Base-by-base conservation (phyloP, 495 filamentous ascomycete genomes). In the Haplographium delicatum region DNA sequence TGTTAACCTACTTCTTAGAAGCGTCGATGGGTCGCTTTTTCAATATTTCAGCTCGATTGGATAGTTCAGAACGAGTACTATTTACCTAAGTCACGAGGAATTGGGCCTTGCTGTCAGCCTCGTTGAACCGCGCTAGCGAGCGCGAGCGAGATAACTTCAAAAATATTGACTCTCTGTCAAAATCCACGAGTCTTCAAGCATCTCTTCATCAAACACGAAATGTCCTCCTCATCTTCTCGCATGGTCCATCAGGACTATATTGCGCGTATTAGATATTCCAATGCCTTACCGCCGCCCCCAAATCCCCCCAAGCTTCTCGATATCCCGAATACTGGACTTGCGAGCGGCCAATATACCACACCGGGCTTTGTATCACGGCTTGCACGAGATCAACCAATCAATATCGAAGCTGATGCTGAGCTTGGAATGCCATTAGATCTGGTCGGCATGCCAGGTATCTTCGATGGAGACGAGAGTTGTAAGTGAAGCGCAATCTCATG, bases 381-480 rank as follows among this genome's bases (percentile, higher is more conserved):
- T 51, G 88, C 88, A 1, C 76, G 90, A 55, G 88, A 94, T 53
- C 91, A 97, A 69, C 82, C 90, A n/a, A 71, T 94, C 4, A 96
- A 95, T 53, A 90, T 98, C 44, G 93, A 97, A 66, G 89, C 90
- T 18, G 94, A 98, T 80, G 91, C 90, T 16, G 94, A 97, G 72
- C 80, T 96, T 50, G 93, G 94, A 28, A 96, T 98, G 91, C 89
- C 88, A 31, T 81, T 98, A 65, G 91, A 98, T 65, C 71, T 98
- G 37, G 85, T 96, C 35, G 93, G 94, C 55, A 84, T 97, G 66
- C 94, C 94, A 5, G 86, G 90, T 0, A 80, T 97, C 35, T 96
- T 97, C 62, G 80, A 97, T 55, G 91, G 91, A 47, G 88, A 98
- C 69, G 93, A 98, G 73, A 86, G 85, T 68, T 86, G 93, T 96